Evolutionary conservation across 1,139 yeast genomes (phyloP), one percentile per base, ranked within the genome.

Genomic region (Sugiyamaella xylanicola): DNA sequence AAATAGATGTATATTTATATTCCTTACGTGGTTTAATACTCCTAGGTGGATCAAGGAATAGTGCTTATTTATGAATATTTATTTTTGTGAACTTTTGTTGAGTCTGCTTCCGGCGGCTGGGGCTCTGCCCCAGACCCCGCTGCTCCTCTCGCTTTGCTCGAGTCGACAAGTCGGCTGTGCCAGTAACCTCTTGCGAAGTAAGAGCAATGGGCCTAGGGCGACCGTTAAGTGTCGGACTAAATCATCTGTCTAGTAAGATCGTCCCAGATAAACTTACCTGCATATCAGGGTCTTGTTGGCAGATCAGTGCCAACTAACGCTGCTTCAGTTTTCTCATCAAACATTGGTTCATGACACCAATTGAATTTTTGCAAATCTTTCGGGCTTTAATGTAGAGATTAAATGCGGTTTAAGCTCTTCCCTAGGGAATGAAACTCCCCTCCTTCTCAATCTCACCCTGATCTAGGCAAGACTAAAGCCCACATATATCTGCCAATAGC

Each of bases 1-100:
- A 56, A 57, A 53, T 54, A 41, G 27, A 37, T 47, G 35, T 39
- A 36, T 52, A 49, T 39, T 44, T 37, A 47, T 49, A 46, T 48
- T 53, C 39, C 32, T 50, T 27, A 20, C 27, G 51, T 25, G 21
- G 42, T 42, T 36, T 49, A 32, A 36, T 40, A 11, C 29, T 40
- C 17, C 35, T 22, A 37, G 37, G 37, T 4, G 47, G 43, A 41
- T 35, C 22, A 15, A 42, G 51, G 45, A 41, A 45, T 29, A 40
- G 46, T 3, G 46, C n/a, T 37, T 21, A 19, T 11, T 41, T 50
- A 19, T 32, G 15, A 27, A 16, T 40, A 45, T 49, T 44, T 36
- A 48, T 35, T 37, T 36, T 27, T 32, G 27, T 3, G 20, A 8
- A 19, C 43, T 40, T 40, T 11, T 8, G 13, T 16, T 16, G 43